A percentile compares a stretch with the other conserved stretches of the same genome.
Evolutionary conservation across 352 stramenopile species (phyloP).

Genomic region (Pythium dissotocum): DNA sequence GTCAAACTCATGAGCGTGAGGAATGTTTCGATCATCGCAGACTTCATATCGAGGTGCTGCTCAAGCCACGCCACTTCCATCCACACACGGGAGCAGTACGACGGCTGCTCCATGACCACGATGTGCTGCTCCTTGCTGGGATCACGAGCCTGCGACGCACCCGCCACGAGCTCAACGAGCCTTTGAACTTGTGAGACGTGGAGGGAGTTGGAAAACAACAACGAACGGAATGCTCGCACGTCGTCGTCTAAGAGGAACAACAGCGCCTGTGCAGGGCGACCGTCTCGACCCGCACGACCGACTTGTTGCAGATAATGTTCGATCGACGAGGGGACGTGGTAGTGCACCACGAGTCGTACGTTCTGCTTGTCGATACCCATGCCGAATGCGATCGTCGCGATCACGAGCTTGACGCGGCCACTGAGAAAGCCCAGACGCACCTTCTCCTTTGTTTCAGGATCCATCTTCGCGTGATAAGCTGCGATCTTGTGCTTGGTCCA

Average conservation of each 20-base stretch:
- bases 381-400: conserved; percentile 98
- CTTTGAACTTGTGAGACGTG: conserved; percentile 48
- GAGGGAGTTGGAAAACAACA: conserved; percentile 73
- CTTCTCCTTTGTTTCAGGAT: conserved; percentile 76
- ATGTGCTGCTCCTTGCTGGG: conserved; percentile 9
- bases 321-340: conserved; percentile 95
- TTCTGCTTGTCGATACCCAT: conserved; percentile 99
- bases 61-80: conserved; percentile 66
- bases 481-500: conserved; percentile 44
- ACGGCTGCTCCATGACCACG: background rate
- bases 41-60: conserved; percentile 67
- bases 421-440: conserved; percentile 85
- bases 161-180: conserved; percentile 47
- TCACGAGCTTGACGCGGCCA: conserved; percentile 88
- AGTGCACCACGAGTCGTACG: conserved; percentile 97
- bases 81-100: conserved; percentile 21
- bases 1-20: conserved; percentile 44
- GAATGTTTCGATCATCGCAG: conserved; percentile 76
- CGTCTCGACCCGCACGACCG: conserved; percentile 94
- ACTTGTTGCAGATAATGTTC: conserved; percentile 99
- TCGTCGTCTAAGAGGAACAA: conserved; percentile 73
- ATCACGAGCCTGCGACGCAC: background rate
- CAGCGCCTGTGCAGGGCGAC: conserved; percentile 67
- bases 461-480: conserved; percentile 94
- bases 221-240: conserved; percentile 64